Conservation (phyloP, 164 flowering plant genomes). For the Paratinospora sagittata region DNA sequence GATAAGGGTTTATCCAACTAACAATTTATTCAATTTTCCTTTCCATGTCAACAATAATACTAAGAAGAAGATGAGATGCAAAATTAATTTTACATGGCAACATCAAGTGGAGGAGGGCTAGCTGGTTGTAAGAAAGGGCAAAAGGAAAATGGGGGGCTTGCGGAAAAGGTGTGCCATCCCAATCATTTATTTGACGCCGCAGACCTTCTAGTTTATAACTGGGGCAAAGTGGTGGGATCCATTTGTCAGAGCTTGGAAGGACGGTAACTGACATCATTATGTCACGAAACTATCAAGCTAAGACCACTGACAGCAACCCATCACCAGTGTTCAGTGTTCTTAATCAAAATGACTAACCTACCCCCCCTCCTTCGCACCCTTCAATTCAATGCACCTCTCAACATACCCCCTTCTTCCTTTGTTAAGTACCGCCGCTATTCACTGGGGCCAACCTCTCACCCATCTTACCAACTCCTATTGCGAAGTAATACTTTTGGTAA, state of each 20-base stretch:
- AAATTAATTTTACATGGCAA: background rate
- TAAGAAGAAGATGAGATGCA: too few species aligned
- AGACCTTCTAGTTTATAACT: background rate
- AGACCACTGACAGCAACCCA: too few species aligned
- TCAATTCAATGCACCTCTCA: too few species aligned
- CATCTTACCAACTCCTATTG: too few species aligned
- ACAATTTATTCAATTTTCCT: too few species aligned
- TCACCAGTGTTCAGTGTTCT: background rate
- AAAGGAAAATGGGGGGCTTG: background rate
- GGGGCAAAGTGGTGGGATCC: conserved; percentile 1
- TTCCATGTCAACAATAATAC: too few species aligned
- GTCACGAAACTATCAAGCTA: background rate
- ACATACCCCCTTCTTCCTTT: too few species aligned
- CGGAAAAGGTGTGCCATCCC: background rate
- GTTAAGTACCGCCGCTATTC: too few species aligned
- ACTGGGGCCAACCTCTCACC: too few species aligned
- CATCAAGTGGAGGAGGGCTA: background rate
- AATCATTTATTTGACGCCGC: background rate
- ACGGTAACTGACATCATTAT: background rate
- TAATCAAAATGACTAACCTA: background rate
- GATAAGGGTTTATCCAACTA: too few species aligned
- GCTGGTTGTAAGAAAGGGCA: too few species aligned
- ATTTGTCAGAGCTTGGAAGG: background rate
- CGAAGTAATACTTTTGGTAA: too few species aligned
- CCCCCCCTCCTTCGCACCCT: background rate